A percentile compares a stretch with the other conserved stretches of the same genome.
These are phyloP conservation scores for Sclerotinia borealis DNA, from an alignment of 2,329 filamentous ascomycete species.

Conservation along the genomic window DNA sequence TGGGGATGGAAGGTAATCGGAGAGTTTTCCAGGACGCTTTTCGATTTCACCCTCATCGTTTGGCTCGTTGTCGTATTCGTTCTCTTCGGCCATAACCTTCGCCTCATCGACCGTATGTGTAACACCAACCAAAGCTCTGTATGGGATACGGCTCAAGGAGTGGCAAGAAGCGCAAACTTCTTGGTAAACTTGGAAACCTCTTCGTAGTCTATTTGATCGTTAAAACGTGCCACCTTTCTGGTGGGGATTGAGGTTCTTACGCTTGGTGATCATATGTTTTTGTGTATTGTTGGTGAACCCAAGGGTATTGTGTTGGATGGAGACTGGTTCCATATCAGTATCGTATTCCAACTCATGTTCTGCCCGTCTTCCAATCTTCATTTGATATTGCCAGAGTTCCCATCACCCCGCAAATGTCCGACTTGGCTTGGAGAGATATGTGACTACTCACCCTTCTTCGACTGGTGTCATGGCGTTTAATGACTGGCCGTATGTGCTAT, in stretches of 20 bases:
- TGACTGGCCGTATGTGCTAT: constrained; percentile 86
- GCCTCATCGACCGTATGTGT: constrained; percentile 96
- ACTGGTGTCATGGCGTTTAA: constrained; percentile 85
- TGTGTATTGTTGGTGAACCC: constrained; percentile 85
- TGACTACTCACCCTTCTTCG: constrained; percentile 84
- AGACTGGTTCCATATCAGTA: constrained; percentile 51
- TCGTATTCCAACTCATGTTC: constrained; percentile 6
- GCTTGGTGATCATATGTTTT: constrained; percentile 97
- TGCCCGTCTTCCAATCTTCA: constrained; percentile 9
- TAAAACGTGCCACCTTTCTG: constrained; percentile 1
- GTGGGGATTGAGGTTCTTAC: constrained; percentile 53
- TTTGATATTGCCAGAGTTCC: neutral
- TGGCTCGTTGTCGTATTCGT: constrained; percentile 97
- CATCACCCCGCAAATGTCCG: neutral
- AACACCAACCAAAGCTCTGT: constrained; percentile 83
- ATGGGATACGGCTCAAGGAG: constrained; percentile 89
- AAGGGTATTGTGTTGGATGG: constrained; percentile 86
- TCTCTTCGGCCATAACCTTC: constrained; percentile 94
- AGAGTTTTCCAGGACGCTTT: constrained; percentile 97
- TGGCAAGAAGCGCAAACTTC: constrained; percentile 98
- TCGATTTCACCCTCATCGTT: constrained; percentile 97
- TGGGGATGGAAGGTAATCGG: constrained; percentile 88
- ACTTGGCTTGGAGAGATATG: neutral
- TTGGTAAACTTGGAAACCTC: constrained; percentile 98
- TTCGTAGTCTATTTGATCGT: constrained; percentile 66